A percentile compares a stretch with the other conserved stretches of the same genome.
phyloP scores from a whole-genome alignment of 148 eudicot species.

The Amaranthus hypochondriacus region DNA sequence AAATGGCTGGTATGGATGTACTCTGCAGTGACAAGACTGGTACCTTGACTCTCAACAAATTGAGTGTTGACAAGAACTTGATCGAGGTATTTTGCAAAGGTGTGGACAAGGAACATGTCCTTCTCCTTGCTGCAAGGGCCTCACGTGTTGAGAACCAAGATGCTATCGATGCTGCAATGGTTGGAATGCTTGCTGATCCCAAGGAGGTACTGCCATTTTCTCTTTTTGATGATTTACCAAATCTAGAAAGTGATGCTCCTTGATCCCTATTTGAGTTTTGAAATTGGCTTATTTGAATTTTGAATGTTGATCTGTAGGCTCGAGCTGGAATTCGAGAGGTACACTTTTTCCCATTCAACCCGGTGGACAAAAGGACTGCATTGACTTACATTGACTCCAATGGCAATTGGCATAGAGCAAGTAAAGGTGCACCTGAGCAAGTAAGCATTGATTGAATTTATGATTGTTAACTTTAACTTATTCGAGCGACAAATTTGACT shows the following conservation, averaged over 20 bases:
- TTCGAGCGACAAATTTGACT: constrained; percentile 6
- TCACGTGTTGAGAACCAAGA: constrained; percentile 92
- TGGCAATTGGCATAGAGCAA: constrained; percentile 39
- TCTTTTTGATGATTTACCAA: neutral
- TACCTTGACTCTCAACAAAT: constrained; percentile 85
- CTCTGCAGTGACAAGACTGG: constrained; percentile 98
- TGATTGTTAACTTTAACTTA: neutral
- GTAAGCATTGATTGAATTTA: constrained; percentile 9
- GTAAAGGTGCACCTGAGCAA: constrained; percentile 52
- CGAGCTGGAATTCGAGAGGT: constrained; percentile 42
- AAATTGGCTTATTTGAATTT: constrained; percentile 9
- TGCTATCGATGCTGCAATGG: constrained; percentile 92
- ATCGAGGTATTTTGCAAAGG: constrained; percentile 84
- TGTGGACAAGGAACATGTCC: constrained; percentile 71
- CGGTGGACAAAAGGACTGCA: constrained; percentile 38
- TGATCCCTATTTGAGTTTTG: neutral
- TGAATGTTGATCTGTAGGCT: constrained; percentile 26
- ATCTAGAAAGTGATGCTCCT: neutral
- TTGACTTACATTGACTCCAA: constrained; percentile 34
- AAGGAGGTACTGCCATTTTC: constrained; percentile 59
- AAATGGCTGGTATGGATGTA: constrained; percentile 99
- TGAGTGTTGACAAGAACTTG: constrained; percentile 82
- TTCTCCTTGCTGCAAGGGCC: constrained; percentile 88
- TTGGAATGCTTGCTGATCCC: constrained; percentile 94
- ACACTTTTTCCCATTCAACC: constrained; percentile 40